Percentiles rank a stretch among this genome's conserved stretches.
phyloP scores from a whole-genome alignment of 2,329 filamentous ascomycete genomes.

The Aureobasidium sp. region DNA sequence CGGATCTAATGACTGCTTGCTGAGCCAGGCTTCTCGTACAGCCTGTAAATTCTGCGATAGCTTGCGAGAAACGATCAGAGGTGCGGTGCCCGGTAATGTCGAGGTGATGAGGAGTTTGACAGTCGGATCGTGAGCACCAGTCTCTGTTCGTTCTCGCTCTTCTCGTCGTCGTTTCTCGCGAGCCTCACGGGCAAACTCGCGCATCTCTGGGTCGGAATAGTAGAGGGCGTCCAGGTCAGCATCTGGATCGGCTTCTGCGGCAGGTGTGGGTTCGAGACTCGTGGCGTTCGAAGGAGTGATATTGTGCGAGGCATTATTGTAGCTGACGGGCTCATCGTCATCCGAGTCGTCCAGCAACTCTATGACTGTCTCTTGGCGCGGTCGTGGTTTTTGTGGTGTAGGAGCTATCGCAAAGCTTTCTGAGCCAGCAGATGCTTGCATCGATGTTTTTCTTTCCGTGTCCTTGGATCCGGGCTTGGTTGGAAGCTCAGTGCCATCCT shows the following conservation, averaged over 20 bases:
- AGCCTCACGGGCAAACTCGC: conserved; percentile 34
- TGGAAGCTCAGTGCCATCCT: conserved; percentile 13
- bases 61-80: conserved; percentile 57
- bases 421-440: conserved; percentile 16
- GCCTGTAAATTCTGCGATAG: conserved; percentile 59
- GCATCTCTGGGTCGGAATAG: conserved; percentile 36
- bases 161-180: conserved; percentile 31
- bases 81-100: conserved; percentile 50
- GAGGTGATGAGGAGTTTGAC: conserved; percentile 63
- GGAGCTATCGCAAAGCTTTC: conserved; percentile 8
- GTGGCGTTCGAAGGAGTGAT: conserved; percentile 3
- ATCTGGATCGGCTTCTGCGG: conserved; percentile 12
- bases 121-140: conserved; percentile 35
- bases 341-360: conserved; percentile 13
- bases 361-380: conserved; percentile 5
- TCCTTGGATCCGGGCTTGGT: conserved; percentile 13
- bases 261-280: conserved; percentile 8
- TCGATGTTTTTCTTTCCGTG: conserved; percentile 9
- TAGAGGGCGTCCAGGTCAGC: conserved; percentile 21
- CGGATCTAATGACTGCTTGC: conserved; percentile 35
- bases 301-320: conserved; percentile 13
- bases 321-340: neutral
- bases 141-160: conserved; percentile 19
- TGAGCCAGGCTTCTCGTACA: conserved; percentile 62
- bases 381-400: conserved; percentile 1